Conservation (phyloP, 768 basidiomycete species). For the Rossbeevera mucosa region DNA sequence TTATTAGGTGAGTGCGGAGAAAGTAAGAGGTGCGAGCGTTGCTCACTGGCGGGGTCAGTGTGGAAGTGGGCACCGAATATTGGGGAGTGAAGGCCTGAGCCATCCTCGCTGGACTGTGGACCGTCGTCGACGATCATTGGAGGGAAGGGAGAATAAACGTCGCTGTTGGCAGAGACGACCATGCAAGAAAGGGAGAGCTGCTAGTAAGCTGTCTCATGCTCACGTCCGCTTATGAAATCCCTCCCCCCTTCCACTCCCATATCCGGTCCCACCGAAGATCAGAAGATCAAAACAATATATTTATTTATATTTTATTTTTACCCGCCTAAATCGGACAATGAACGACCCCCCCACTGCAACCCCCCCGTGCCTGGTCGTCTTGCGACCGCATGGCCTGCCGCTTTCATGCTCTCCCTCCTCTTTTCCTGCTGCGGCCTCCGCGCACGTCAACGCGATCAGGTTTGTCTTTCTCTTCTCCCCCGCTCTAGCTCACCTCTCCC, state of each 20-base stretch:
- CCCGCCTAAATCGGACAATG: conserved; percentile 28
- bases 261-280: conserved; percentile 30
- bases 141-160: conserved; percentile 56
- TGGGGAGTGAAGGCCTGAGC: conserved; percentile 72
- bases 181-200: conserved; percentile 35
- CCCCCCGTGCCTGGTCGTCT: conserved; percentile 30
- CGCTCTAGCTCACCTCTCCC: not conserved
- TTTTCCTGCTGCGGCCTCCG: conserved; percentile 28
- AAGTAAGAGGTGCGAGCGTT: conserved; percentile 49
- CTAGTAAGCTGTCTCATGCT: conserved; percentile 35
- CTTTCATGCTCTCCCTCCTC: conserved; percentile 29
- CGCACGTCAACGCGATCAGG: conserved; percentile 14
- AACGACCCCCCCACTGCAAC: conserved; percentile 14
- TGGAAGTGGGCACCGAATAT: conserved; percentile 50
- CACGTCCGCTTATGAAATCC: conserved; percentile 40
- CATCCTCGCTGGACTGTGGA: conserved; percentile 69
- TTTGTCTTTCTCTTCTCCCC: conserved; percentile 3
- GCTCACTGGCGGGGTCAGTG: conserved; percentile 41
- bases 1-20: conserved; percentile 44
- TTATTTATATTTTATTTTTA: conserved; percentile 7
- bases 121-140: conserved; percentile 58
- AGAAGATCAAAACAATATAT: conserved; percentile 25
- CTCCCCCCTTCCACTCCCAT: conserved; percentile 19
- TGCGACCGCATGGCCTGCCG: conserved; percentile 11
- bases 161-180: conserved; percentile 53